Conservation (phyloP, 257 asterid species). For the Solanum paucissectum region DNA sequence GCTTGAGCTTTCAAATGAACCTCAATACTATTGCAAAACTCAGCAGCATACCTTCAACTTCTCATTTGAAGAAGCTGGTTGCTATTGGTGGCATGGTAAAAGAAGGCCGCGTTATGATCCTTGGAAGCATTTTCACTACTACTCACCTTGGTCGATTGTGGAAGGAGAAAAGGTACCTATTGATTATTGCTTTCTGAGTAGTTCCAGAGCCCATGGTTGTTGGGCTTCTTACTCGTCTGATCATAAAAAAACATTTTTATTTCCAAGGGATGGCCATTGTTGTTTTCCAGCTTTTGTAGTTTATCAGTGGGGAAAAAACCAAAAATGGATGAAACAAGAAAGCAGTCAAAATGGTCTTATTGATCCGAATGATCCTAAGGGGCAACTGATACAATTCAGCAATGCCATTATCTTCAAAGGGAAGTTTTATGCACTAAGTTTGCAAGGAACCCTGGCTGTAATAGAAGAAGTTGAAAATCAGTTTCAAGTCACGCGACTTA, state of each 20-base stretch:
- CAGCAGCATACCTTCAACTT: not conserved
- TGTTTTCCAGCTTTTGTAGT: conserved; percentile 5
- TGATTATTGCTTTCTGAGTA: not conserved
- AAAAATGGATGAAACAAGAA: conserved; percentile 7
- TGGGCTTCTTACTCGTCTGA: not conserved
- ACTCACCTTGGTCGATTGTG: not conserved
- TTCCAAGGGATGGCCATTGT: not conserved
- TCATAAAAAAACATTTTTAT: not conserved
- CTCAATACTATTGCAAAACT: not conserved
- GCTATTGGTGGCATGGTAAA: not conserved
- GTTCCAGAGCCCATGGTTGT: not conserved
- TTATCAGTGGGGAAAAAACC: not conserved
- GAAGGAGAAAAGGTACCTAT: not conserved
- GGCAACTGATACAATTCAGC: conserved; percentile 11
- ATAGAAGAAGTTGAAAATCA: conserved; percentile 11
- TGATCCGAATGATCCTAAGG: conserved; percentile 14
- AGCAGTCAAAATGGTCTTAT: not conserved
- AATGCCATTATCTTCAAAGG: conserved; percentile 15
- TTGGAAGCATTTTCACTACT: conserved; percentile 1
- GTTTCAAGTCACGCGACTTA: conserved; percentile 3
- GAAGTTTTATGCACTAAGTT: conserved; percentile 23
- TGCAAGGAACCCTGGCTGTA: conserved; percentile 25
- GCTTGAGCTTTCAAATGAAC: not conserved
- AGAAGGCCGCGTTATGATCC: not conserved
- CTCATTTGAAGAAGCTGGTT: not conserved